phyloP scores from a whole-genome alignment of 352 stramenopile species.

The Globisporangium lucens region DNA sequence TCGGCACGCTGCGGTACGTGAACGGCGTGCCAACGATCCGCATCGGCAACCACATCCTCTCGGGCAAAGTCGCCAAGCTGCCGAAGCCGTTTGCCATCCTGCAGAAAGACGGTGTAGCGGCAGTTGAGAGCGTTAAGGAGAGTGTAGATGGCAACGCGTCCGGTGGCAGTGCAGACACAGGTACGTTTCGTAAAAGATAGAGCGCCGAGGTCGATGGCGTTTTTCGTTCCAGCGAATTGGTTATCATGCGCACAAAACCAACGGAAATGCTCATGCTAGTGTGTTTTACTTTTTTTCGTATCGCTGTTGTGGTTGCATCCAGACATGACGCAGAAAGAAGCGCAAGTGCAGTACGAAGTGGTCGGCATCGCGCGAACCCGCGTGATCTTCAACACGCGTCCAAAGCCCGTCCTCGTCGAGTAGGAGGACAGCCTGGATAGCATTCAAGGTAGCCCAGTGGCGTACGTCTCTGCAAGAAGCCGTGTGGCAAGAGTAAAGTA shows the following conservation, averaged over 20 bases:
- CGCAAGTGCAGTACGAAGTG: slow-evolving; percentile 56
- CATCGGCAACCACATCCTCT: slow-evolving; percentile 81
- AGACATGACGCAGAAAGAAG: background rate
- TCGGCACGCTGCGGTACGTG: slow-evolving; percentile 66
- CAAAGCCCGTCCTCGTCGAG: slow-evolving; percentile 62
- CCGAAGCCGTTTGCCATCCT: slow-evolving; percentile 77
- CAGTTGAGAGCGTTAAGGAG: background rate
- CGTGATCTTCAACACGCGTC: slow-evolving; percentile 69
- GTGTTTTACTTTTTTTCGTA: background rate
- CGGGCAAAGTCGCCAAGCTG: slow-evolving; percentile 66
- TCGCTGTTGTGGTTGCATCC: too few species aligned
- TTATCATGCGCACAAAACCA: background rate
- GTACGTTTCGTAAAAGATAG: background rate
- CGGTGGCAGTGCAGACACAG: background rate
- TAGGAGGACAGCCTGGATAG: background rate
- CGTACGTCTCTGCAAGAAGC: background rate
- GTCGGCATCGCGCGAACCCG: slow-evolving; percentile 79
- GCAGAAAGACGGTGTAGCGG: slow-evolving; percentile 32
- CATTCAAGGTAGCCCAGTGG: background rate
- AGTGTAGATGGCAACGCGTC: background rate
- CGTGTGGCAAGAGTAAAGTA: background rate
- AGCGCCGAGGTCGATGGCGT: background rate
- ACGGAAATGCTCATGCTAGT: background rate
- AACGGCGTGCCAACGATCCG: slow-evolving; percentile 71
- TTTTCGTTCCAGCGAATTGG: background rate